Evolutionary conservation across 78 protist genomes (phyloP).

Genomic region (Monocercomonoides exilis): DNA sequence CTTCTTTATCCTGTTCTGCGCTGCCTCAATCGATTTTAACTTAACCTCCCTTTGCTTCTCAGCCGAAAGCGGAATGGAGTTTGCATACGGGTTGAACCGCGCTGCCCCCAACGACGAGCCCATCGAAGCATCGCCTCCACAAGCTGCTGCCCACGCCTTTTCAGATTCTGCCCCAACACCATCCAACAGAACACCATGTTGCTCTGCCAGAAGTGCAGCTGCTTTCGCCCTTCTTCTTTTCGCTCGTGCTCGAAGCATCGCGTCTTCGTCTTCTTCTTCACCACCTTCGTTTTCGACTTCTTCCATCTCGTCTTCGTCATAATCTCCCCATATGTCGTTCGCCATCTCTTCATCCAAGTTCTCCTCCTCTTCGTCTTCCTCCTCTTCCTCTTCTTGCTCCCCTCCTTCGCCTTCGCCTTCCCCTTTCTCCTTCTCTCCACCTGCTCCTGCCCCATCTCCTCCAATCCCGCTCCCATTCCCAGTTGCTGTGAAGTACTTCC

Average conservation of each 20-base stretch:
- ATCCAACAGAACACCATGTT: neutral
- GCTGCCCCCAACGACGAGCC: neutral
- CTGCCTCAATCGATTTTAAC: neutral
- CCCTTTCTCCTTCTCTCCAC: neutral
- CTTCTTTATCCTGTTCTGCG: neutral
- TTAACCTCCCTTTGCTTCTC: neutral
- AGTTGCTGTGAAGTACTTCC: neutral
- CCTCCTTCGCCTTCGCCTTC: neutral
- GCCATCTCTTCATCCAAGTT: neutral
- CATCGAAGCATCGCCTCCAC: neutral
- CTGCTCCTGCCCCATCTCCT: neutral
- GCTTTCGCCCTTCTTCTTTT: neutral
- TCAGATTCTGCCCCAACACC: neutral
- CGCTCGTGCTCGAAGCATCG: neutral
- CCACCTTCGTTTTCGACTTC: neutral
- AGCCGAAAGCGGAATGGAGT: neutral
- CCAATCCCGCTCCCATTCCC: no score
- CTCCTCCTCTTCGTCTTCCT: neutral
- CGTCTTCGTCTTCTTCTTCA: neutral
- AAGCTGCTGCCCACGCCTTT: neutral
- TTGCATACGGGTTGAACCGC: neutral
- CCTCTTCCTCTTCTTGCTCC: conserved; percentile 17
- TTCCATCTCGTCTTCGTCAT: neutral
- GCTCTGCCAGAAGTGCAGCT: neutral
- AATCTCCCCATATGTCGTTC: neutral